Evolutionary conservation across 2,329 filamentous ascomycete species (phyloP), one percentile per base, ranked within the genome.

Genomic region (Septoria linicola): DNA sequence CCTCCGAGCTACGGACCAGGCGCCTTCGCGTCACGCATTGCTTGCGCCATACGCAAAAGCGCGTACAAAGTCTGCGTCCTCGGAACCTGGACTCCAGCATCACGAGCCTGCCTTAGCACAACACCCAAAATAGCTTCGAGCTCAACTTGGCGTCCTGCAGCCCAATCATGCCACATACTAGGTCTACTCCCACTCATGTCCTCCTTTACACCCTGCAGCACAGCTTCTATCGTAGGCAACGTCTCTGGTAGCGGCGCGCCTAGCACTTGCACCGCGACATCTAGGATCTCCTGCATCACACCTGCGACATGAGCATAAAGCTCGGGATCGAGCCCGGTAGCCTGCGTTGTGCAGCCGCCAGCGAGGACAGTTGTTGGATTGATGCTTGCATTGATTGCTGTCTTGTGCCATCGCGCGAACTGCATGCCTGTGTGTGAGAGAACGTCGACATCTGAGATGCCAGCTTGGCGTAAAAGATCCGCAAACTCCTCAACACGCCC

Each of bases 331-430:
- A 70, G 68, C 2, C 81, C 75, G 80, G 88, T 87, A 54, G 79
- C 78, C 36, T 81, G 77, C 63, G 88, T 88, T 43, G 80, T 78
- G 1, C 77, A 72, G 1, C 84, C 82, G 8, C 82, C 82, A 1
- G 79, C 80, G 0, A 88, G 75, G 10, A 88, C 83, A 2, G 84
- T 81, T 0, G 81, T 83, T 0, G 85, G 84, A 70, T 88, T 89
- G 77, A 88, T 85, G 45, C 82, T 80, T 0, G 84, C 82, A 67
- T 88, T 89, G 73, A 89, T 88, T 61, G 83, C 84, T 55, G 88
- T 80, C 69, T 88, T 89, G 68, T 88, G 85, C 85, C 85, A 88
- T 20, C 85, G 76, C 16, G 88, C 80, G 32, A 82, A 78, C 68
- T 88, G 85, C 41, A 88, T 73, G 53, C 81, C 83, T 23, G 82